phyloP scores from a whole-genome alignment of 1,284 basidiomycete genomes.

The Tremellales sp. region DNA sequence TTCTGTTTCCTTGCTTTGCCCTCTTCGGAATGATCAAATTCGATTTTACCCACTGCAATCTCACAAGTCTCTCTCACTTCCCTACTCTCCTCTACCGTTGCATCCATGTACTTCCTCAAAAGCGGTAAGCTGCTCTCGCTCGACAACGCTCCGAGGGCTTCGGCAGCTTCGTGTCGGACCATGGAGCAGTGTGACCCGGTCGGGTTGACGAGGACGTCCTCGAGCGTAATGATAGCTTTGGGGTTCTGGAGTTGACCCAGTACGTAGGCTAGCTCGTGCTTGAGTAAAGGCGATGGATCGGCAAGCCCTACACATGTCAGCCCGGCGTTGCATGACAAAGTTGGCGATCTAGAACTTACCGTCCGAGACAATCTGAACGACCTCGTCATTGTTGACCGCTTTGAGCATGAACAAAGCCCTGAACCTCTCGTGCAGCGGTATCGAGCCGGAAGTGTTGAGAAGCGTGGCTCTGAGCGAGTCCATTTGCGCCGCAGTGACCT shows the following conservation, averaged over 20 bases:
- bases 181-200: conserved; percentile 59
- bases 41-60: conserved; percentile 91
- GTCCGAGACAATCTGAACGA: conserved; percentile 78
- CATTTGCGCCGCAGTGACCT: conserved; percentile 41
- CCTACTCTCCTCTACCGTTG: conserved; percentile 62
- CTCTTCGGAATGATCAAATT: conserved; percentile 71
- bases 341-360: conserved; percentile 52
- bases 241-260: conserved; percentile 82
- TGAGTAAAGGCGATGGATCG: conserved; percentile 85
- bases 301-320: conserved; percentile 61
- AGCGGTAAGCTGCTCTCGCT: conserved; percentile 63
- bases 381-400: conserved; percentile 66
- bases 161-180: conserved; percentile 99
- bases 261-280: conserved; percentile 97
- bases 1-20: conserved; percentile 42
- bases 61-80: conserved; percentile 95
- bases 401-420: conserved; percentile 92
- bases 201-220: conserved; percentile 69
- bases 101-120: conserved; percentile 64
- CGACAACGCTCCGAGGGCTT: conserved; percentile 95
- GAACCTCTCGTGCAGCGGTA: conserved; percentile 83
- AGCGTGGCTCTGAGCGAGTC: conserved; percentile 52
- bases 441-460: conserved; percentile 68
- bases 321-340: background rate
- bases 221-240: conserved; percentile 73